Conservation (phyloP, 2,329 filamentous ascomycete species). For the Ophiosphaerella korrae region DNA sequence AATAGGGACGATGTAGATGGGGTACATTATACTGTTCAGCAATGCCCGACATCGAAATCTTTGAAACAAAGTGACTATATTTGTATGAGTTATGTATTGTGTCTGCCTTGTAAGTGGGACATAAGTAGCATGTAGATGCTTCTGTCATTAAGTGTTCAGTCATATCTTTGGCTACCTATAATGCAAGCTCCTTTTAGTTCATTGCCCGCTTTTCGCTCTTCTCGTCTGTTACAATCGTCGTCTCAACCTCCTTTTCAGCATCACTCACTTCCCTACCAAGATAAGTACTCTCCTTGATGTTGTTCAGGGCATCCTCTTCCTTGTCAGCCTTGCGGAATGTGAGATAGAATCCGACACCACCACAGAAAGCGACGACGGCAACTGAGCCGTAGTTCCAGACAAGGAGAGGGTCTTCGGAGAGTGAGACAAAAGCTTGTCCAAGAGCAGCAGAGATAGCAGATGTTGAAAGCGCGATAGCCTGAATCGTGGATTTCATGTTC, state of each 20-base stretch:
- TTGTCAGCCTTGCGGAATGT: slow-evolving; percentile 39
- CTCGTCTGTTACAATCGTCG: slow-evolving; percentile 19
- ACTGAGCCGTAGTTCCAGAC: slow-evolving; percentile 41
- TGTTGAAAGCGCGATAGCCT: slow-evolving; percentile 43
- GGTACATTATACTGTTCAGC: too few species aligned
- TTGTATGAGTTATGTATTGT: too few species aligned
- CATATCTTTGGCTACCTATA: too few species aligned
- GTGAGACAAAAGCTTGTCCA: slow-evolving; percentile 37
- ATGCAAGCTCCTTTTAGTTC: slow-evolving; percentile 1
- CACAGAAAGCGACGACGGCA: slow-evolving; percentile 39
- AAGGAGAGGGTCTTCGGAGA: slow-evolving; percentile 40
- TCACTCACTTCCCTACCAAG: slow-evolving; percentile 22
- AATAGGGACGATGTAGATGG: too few species aligned
- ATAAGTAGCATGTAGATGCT: too few species aligned
- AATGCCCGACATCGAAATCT: too few species aligned
- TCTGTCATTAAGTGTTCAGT: too few species aligned
- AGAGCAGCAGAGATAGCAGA: slow-evolving; percentile 40
- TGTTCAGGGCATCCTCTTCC: slow-evolving; percentile 42
- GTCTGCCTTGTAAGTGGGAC: too few species aligned
- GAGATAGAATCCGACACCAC: slow-evolving; percentile 39
- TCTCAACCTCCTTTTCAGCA: slow-evolving; percentile 21
- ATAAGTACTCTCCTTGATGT: slow-evolving; percentile 29
- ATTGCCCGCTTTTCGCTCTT: slow-evolving; percentile 28
- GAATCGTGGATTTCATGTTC: slow-evolving; percentile 60
- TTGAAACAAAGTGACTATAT: too few species aligned